Evolutionary conservation across 768 basidiomycete genomes (phyloP), one percentile per base, ranked within the genome.

Genomic region (Candolleomyces eurysporus): DNA sequence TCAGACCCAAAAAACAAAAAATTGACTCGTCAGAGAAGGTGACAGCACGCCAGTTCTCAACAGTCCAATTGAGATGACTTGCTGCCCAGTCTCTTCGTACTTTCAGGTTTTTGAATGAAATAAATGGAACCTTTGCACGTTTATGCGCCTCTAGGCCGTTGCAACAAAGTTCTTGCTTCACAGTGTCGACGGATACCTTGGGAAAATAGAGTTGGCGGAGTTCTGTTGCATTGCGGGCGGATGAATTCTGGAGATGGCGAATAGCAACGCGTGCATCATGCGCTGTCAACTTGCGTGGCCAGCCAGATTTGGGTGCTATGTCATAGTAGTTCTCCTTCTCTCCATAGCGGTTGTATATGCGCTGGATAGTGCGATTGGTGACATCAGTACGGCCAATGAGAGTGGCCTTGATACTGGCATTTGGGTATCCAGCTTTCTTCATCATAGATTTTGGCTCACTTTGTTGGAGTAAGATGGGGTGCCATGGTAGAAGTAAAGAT

Each of bases 131-230:
- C 36, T 36, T 36, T 7, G 36, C 36, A 36, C 36, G 11, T 36
- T 36, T 36, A 11, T 36, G 36, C 1, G 36, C 8, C 8, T 36
- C 36, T 36, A 36, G 36, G 36, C 36, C 36, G 6, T 36, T 36
- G 36, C 36, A 5, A 1, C 11, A 5, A 36, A 36, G 36, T 11
- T 36, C 36, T 36, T 5, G 36, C 36, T 36, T 54, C 14, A 61
- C n/a, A 11, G 62, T 64, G 43, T 39, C 19, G 52, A 50, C 48
- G 43, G 42, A 31, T 46, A 62, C 48, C 48, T 61, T 26, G 5
- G 58, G 65, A 60, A 66, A 65, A 57, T 17, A 61, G 32, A 60
- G 56, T 21, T 40, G 32, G 46, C 65, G 66, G 48, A 67, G 64
- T 43, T 65, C 61, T 5, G 63, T 26, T 13, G 61, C 49, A 50